Evolutionary conservation across 371 early-diverging fungal species (phyloP).

Genomic region (Haplosporangium sp.): DNA sequence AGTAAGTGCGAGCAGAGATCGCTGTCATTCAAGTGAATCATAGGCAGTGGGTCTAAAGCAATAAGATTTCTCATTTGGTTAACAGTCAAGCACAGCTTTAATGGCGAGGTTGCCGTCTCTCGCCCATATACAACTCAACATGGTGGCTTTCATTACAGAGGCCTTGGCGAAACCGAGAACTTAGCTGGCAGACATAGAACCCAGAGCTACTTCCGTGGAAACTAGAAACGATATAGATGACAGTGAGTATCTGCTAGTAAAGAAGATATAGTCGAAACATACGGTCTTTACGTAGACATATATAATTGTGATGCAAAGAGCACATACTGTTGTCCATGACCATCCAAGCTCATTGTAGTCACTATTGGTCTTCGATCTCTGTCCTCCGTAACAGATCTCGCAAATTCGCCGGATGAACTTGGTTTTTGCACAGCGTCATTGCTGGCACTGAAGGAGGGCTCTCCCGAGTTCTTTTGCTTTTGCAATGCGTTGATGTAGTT

Average conservation of each 20-base stretch:
- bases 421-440: no score
- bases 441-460: neutral
- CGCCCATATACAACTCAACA: no score
- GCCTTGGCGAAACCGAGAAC: constrained; percentile 24
- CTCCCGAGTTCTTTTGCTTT: no score
- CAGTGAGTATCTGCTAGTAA: no score
- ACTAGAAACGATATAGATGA: neutral
- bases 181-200: constrained; percentile 27
- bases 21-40: constrained; percentile 24
- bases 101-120: no score
- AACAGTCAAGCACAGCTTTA: no score
- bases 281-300: no score
- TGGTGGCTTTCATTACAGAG: constrained; percentile 9
- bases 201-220: constrained; percentile 37
- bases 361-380: constrained; percentile 17
- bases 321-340: constrained; percentile 44
- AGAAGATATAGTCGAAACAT: no score
- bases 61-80: neutral
- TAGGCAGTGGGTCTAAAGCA: constrained; percentile 21
- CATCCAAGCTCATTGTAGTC: constrained; percentile 32
- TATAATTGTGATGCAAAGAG: no score
- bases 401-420: neutral
- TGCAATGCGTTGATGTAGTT: no score
- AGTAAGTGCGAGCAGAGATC: constrained; percentile 29
- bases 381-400: neutral